These are phyloP conservation scores for Pythium pectinolyticum DNA, from an alignment of 352 stramenopile species.

Conservation along the genomic window DNA sequence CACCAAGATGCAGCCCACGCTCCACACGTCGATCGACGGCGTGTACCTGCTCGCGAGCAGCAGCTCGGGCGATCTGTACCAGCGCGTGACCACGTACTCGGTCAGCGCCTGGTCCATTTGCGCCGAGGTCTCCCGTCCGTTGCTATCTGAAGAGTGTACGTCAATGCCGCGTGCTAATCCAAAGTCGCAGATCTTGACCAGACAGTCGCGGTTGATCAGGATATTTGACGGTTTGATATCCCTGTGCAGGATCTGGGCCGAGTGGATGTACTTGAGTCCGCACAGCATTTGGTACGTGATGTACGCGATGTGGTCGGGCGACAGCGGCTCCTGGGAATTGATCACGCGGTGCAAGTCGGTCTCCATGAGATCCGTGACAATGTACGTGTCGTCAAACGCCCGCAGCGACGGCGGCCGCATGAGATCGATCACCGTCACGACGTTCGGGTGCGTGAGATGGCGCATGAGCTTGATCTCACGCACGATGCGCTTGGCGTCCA, in stretches of 20 bases:
- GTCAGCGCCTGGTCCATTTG: constrained; percentile 71
- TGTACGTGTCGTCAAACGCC: constrained; percentile 85
- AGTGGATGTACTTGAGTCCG: constrained; percentile 83
- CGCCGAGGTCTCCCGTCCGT: constrained; percentile 37
- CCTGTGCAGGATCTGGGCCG: constrained; percentile 81
- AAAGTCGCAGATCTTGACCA: constrained; percentile 91
- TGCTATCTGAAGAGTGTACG: constrained; percentile 11
- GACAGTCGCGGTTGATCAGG: constrained; percentile 91
- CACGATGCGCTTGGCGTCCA: constrained; percentile 84
- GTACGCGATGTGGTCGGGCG: constrained; percentile 77
- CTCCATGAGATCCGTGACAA: constrained; percentile 84
- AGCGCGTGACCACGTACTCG: constrained; percentile 93
- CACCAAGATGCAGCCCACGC: constrained; percentile 98
- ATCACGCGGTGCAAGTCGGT: constrained; percentile 82
- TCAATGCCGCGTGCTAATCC: constrained; percentile 81
- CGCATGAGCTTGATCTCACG: constrained; percentile 84
- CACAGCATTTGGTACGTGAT: constrained; percentile 85
- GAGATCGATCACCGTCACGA: constrained; percentile 72
- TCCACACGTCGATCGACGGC: constrained; percentile 94
- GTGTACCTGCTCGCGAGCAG: constrained; percentile 95
- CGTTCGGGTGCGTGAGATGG: constrained; percentile 68
- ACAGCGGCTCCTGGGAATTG: constrained; percentile 67
- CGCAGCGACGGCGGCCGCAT: constrained; percentile 71
- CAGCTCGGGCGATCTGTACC: constrained; percentile 93
- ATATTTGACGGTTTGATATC: constrained; percentile 98